Evolutionary conservation across 306 rosid genomes (phyloP).

Genomic region (Vigna trinervia): DNA sequence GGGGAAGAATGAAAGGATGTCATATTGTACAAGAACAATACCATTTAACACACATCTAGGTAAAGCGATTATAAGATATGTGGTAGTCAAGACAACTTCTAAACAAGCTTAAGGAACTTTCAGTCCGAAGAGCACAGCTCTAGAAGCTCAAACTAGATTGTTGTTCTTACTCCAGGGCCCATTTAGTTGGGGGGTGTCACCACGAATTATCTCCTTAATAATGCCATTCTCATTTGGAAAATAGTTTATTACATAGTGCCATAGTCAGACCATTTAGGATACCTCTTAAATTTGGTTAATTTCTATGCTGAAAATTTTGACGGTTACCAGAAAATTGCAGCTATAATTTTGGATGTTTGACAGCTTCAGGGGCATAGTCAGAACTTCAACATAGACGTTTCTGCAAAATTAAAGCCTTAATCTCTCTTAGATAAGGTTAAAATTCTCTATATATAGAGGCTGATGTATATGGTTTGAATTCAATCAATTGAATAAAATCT

Average conservation of each 20-base stretch:
- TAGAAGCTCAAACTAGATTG: not conserved
- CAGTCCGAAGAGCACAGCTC: not conserved
- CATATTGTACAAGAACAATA: not conserved
- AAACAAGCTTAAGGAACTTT: not conserved
- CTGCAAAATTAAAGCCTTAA: not conserved
- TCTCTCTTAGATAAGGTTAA: not conserved
- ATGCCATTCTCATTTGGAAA: not conserved
- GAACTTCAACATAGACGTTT: too few relatives aligned
- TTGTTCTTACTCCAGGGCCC: not conserved
- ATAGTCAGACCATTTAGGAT: not conserved
- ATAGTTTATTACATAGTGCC: not conserved
- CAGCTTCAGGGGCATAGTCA: not conserved
- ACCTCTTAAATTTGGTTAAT: not conserved
- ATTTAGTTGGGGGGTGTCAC: not conserved
- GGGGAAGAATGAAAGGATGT: not conserved
- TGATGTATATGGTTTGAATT: too few relatives aligned
- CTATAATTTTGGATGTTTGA: not conserved
- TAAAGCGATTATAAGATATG: not conserved
- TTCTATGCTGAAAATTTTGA: not conserved
- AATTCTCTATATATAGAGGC: too few relatives aligned
- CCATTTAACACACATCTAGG: not conserved
- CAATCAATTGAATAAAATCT: too few relatives aligned
- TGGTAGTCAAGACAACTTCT: not conserved
- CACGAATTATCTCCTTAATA: not conserved
- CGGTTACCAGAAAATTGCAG: not conserved